Base-by-base conservation (phyloP, 176 grass and related monocot species). In the Raddia distichophylla region DNA sequence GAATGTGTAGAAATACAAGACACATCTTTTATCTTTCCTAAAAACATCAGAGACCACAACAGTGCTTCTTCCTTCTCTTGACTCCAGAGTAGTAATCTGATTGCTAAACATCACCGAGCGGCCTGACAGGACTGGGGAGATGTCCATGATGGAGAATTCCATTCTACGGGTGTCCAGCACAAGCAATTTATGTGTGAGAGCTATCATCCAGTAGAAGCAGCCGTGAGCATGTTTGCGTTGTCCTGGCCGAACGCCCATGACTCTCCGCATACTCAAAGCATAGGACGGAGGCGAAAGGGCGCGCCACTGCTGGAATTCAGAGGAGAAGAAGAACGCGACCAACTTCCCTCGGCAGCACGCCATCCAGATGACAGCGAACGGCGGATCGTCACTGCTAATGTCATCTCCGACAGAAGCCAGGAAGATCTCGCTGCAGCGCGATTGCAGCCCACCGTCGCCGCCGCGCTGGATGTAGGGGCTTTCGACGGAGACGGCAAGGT, bases 201-300 rank as follows among this genome's bases (percentile, higher is more conserved):
- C 42, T 54, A 84, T 57, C 81, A 80, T 88, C 81, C 87, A 88
- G 81, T 88, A 88, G 76, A 88, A 80, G 75, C 81, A 88, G 17
- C 81, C 76, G 6, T 84, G 69, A 3, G 87, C 81, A 46, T 88
- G 45, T 69, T 80, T 84, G 53, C 81, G 87, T 1, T 84, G 69
- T 44, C 81, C 81, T 1, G 84, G 69, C 6, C 87, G 81, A 16
- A 88, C 69, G 6, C 87, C 87, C 69, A 84, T 80, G 69, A 88
- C 87, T 37, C 87, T 80, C 58, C 87, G 58, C 33, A 57, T 88
- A 55, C 86, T 88, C 69, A 84, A 17, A 15, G 81, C 87, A 6
- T 88, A 83, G 75, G 80, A 69, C 0, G 76, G 87, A 14, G 81
- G 76, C 13, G 81, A 80, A 17, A 80, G 76, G 7, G 22, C 62